Evolutionary conservation across 805 yeast genomes (phyloP).

Genomic region (Saturnispora mendoncae): DNA sequence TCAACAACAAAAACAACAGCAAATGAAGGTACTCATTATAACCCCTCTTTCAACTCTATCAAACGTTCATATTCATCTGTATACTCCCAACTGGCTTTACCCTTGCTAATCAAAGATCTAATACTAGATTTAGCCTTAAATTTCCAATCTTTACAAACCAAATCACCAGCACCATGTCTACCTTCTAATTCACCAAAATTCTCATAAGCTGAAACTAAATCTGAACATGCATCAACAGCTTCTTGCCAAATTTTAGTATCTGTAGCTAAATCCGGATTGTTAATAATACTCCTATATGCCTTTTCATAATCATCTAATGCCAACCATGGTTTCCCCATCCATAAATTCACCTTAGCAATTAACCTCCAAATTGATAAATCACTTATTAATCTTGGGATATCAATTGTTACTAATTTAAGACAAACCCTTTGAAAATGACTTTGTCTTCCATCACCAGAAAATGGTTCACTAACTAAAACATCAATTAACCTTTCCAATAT

Average conservation of each 20-base stretch:
- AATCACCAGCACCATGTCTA: conserved; percentile 65
- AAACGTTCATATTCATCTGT: conserved; percentile 68
- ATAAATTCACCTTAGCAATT: conserved; percentile 75
- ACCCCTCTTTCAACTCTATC: conserved; percentile 40
- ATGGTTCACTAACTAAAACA: conserved; percentile 47
- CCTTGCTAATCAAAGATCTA: conserved; percentile 69
- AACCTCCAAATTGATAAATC: conserved; percentile 70
- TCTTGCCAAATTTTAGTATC: conserved; percentile 62
- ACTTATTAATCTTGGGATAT: conserved; percentile 59
- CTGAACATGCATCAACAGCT: conserved; percentile 70
- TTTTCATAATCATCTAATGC: conserved; percentile 80
- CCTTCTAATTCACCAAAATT: conserved; percentile 81
- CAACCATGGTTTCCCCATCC: conserved; percentile 85
- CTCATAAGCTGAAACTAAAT: conserved; percentile 78
- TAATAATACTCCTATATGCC: conserved; percentile 67
- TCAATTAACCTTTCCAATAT: conserved; percentile 67
- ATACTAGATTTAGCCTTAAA: conserved; percentile 69
- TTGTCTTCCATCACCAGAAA: conserved; percentile 29
- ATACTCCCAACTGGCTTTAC: conserved; percentile 72
- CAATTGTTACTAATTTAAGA: conserved; percentile 59
- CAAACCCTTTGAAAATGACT: conserved; percentile 62
- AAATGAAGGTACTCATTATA: too few species aligned
- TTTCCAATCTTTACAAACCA: conserved; percentile 91
- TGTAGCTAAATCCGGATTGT: conserved; percentile 53
- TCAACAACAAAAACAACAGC: too few species aligned